Conservation (phyloP, 768 basidiomycete species). For the Clitopilus passeckerianus region DNA sequence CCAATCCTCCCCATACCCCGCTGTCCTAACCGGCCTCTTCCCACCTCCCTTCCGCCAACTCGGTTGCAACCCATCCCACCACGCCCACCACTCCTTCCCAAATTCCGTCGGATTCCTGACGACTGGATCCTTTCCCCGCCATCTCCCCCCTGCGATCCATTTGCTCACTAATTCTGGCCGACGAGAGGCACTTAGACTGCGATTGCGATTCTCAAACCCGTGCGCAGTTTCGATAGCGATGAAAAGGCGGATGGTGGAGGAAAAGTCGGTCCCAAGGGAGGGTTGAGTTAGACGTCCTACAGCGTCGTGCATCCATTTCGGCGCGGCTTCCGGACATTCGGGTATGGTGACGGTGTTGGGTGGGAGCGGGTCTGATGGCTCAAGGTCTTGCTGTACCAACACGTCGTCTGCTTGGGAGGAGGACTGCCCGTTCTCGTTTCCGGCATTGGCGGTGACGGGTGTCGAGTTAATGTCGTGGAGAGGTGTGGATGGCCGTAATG, state of each 20-base stretch:
- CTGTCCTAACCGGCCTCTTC: not conserved
- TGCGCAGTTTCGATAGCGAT: not conserved
- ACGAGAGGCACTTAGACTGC: not conserved
- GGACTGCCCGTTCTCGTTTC: too few relatives aligned
- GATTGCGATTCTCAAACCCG: not conserved
- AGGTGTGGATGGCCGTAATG: too few relatives aligned
- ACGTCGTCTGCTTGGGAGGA: too few relatives aligned
- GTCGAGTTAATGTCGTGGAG: too few relatives aligned
- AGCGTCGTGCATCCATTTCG: too few relatives aligned
- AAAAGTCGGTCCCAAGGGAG: not conserved
- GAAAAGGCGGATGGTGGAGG: not conserved
- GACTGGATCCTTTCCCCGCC: not conserved
- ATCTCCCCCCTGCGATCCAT: not conserved
- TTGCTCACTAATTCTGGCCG: not conserved
- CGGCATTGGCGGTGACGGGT: too few relatives aligned
- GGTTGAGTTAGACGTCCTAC: too few relatives aligned
- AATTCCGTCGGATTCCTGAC: not conserved
- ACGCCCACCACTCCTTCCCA: not conserved
- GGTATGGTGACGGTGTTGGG: too few relatives aligned
- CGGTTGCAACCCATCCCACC: not conserved
- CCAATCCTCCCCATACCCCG: not conserved
- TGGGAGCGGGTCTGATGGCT: too few relatives aligned
- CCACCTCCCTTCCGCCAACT: not conserved
- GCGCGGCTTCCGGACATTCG: too few relatives aligned
- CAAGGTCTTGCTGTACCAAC: too few relatives aligned